Evolutionary conservation across 306 rosid genomes (phyloP).

Genomic region (Elaeagnus macrophylla): DNA sequence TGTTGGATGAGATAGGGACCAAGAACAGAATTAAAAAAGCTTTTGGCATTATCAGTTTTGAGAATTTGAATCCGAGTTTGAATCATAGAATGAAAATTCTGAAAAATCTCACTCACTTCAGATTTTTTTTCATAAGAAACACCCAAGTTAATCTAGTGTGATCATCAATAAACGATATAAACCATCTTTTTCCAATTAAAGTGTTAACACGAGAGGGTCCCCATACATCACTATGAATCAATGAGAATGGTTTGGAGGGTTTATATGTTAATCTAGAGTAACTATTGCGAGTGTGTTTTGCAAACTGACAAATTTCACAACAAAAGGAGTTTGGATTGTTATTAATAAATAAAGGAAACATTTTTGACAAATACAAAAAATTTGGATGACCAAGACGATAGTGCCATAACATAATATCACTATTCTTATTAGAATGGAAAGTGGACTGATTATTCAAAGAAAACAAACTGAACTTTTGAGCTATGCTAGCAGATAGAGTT

Average conservation of each 20-base stretch:
- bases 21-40: not conserved
- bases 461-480: too few relatives aligned
- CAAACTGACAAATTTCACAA: constrained; percentile 8
- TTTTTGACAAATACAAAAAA: not conserved
- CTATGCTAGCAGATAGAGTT: too few relatives aligned
- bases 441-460: not conserved
- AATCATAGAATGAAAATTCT: not conserved
- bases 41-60: not conserved
- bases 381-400: not conserved
- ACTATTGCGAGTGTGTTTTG: not conserved
- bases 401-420: constrained; percentile 1
- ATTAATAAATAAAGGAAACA: not conserved
- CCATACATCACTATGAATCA: constrained; percentile 5
- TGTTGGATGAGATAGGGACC: not conserved
- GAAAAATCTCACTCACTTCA: not conserved
- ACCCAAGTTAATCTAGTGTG: constrained; percentile 7
- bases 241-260: not conserved
- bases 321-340: not conserved
- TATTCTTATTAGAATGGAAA: not conserved
- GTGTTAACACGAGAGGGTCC: not conserved
- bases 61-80: not conserved
- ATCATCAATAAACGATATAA: constrained; percentile 10
- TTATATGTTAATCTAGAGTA: not conserved
- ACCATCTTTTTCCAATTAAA: not conserved
- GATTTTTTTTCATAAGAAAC: constrained; percentile 5